Base-by-base conservation (phyloP, 2,329 filamentous ascomycete species). In the Claviceps maximensis region DNA sequence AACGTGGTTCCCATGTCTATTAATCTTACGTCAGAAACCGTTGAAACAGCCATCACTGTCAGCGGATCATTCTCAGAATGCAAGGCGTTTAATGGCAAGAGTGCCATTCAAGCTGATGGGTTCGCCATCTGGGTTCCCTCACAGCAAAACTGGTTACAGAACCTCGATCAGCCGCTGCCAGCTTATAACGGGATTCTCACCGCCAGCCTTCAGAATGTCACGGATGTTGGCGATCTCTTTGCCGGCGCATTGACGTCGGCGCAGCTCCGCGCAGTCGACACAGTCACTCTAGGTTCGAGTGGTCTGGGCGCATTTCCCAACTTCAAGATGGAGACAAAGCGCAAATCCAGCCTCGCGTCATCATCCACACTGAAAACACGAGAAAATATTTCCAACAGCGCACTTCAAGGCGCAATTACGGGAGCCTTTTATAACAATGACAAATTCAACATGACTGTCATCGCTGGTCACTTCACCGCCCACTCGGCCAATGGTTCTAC, bases 91-190 rank as follows among this genome's bases (percentile, higher is more conserved):
- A 80, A 73, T 38, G 74, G 74, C 57, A 83, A 83, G 58, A 67
- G 75, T 7, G 77, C 81, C 10, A 75, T 83, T 29, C 62, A 77
- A 9, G 86, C 83, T 0, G 69, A 80, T 50, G 89, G 90, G 2
- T 89, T 98, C 62, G 91, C 89, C 15, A 75, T 97, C 40, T 98
- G 93, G 93, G 84, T 97, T 8, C 87, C 87, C 3, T 94, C 89
- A 3, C 75, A 78, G 56, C 77, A 76, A 54, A 93, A 93, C 64
- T 98, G 93, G 93, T 74, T 98, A 17, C 82, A 89, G 63, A 93
- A 94, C 59, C 71, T 96, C 19, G 68, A 82, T 38, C 72, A 80
- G 7, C 70, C 78, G 8, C 76, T 82, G 33, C 82, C 87, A 52
- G 74, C 79, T 7, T 78, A 94, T 60, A 76, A 77, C 54, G 94